Evolutionary conservation across 2,329 filamentous ascomycete genomes (phyloP), one percentile per base, ranked within the genome.

Genomic region (Nemania sp.): DNA sequence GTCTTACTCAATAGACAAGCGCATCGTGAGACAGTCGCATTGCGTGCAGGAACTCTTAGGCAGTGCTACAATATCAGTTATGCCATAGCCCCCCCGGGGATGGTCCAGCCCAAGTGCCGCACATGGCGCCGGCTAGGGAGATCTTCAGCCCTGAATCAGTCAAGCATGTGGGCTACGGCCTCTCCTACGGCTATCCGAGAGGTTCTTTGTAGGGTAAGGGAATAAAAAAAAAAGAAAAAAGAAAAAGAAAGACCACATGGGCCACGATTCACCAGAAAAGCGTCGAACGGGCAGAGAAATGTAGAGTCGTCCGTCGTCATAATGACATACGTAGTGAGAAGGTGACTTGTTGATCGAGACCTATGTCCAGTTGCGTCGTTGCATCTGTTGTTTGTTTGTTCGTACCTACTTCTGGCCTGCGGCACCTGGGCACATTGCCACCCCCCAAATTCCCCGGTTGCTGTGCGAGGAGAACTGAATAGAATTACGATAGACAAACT

Each of bases 1-100:
- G 74, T 76, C 71, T 64, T 72, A 74, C 73, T 70, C 56, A 66
- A 65, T 49, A 70, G 56, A 73, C 74, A 77, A 77, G 77, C 74
- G 72, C 71, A 68, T 69, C 64, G 75, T 76, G 66, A 76, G 74
- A 77, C 74, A 73, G 70, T 64, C 61, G 63, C 49, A 70, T 47
- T 68, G 71, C 70, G 70, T 72, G 68, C 66, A 69, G 67, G 71
- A 71, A 64, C 57, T 59, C 35, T 68, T 58, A 55, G 54, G 67
- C 54, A 35, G 62, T 62, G 43, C 60, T 32, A 64, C 65, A 22
- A 45, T 67, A 59, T 59, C 43, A 68, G 69, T 71, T 59, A 57
- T 68, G 43, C 52, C 26, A 45, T 49, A 5, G 26, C 5, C 45
- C 11, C 5, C 45, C 11, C 15, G 10, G 27, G 13, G 26, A 24